Percentiles rank a stretch among this genome's conserved stretches.
Conservation (phyloP, 257 asterid genomes). For the Nicotiana tabacum region DNA sequence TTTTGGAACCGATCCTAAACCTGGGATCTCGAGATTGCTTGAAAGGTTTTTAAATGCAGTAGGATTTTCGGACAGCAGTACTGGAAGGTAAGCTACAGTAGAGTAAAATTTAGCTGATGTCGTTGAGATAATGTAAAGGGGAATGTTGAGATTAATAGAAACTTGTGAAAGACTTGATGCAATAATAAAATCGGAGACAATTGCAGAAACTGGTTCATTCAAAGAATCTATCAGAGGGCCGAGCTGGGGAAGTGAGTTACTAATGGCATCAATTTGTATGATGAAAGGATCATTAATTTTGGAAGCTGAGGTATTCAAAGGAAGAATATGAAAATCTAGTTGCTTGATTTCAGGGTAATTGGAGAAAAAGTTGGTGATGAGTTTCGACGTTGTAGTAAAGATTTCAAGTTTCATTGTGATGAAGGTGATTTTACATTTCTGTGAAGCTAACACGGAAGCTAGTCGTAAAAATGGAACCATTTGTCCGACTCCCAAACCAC, state of each 20-base stretch:
- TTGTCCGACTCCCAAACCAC: constrained; percentile 27
- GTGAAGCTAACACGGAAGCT: constrained; percentile 26
- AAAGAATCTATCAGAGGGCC: constrained; percentile 16
- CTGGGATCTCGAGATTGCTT: constrained; percentile 18
- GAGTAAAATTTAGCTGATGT: constrained; percentile 36
- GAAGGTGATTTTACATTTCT: constrained; percentile 23
- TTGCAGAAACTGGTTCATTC: constrained; percentile 19
- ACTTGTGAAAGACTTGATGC: constrained; percentile 24
- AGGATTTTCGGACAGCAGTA: constrained; percentile 16
- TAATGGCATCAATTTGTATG: constrained; percentile 11
- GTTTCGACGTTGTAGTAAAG: not conserved
- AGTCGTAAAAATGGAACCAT: constrained; percentile 21
- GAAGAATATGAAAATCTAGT: constrained; percentile 20
- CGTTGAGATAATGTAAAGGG: constrained; percentile 25
- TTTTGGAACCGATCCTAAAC: constrained; percentile 21
- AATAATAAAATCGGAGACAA: constrained; percentile 28
- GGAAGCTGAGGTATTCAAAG: not conserved
- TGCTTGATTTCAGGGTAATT: constrained; percentile 22
- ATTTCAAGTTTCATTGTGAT: constrained; percentile 17
- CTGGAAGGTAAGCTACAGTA: constrained; percentile 19
- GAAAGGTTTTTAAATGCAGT: constrained; percentile 1
- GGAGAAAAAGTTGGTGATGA: constrained; percentile 17
- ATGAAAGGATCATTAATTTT: constrained; percentile 22
- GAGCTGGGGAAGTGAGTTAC: constrained; percentile 17
- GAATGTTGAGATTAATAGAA: constrained; percentile 16